Evolutionary conservation across 257 asterid species (phyloP).

Genomic region (Pogostemon cablin): DNA sequence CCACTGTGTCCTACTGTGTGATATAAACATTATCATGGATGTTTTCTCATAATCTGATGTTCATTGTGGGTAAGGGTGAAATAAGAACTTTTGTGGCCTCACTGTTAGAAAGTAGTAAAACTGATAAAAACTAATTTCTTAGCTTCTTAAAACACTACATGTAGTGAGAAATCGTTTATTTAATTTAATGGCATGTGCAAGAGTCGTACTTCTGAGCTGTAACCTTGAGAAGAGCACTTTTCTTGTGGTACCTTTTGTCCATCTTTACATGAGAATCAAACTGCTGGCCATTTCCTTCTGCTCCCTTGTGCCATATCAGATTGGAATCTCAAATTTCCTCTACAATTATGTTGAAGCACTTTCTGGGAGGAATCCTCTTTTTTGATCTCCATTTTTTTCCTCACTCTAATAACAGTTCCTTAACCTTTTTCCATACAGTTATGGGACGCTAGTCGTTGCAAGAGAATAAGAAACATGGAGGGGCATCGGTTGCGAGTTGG

Average conservation of each 20-base stretch:
- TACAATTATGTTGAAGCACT: neutral
- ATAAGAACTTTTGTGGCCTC: neutral
- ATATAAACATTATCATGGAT: neutral
- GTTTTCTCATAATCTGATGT: neutral
- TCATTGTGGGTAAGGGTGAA: neutral
- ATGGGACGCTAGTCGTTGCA: constrained; percentile 91
- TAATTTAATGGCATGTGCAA: neutral
- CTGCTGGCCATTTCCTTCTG: neutral
- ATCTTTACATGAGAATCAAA: neutral
- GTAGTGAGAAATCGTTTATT: neutral
- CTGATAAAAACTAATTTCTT: neutral
- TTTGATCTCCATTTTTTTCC: constrained; percentile 4
- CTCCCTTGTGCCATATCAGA: neutral
- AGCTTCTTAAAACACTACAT: constrained; percentile 10
- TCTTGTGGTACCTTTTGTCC: neutral
- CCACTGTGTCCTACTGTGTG: neutral
- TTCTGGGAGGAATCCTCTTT: neutral
- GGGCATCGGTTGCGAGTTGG: constrained; percentile 91
- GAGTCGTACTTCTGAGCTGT: neutral
- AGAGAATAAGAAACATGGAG: constrained; percentile 86
- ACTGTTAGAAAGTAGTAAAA: neutral
- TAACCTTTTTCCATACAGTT: constrained; percentile 50
- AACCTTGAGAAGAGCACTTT: neutral
- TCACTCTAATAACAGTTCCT: neutral
- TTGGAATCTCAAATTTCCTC: neutral